These are phyloP conservation scores for Xylaria sp. DNA, from an alignment of 2,329 filamentous ascomycete genomes.

Conservation along the genomic window DNA sequence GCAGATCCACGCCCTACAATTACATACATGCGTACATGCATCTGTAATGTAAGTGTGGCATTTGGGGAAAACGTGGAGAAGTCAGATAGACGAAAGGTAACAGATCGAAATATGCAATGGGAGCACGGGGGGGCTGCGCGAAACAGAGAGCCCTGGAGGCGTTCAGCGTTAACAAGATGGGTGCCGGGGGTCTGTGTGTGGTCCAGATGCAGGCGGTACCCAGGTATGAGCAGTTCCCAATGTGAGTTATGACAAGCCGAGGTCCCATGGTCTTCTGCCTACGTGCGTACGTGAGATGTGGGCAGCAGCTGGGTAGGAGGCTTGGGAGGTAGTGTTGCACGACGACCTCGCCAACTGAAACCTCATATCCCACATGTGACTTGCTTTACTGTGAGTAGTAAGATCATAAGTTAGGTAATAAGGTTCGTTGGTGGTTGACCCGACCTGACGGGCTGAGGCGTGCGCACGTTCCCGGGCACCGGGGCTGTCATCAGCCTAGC, in stretches of 20 bases:
- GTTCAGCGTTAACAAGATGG: background rate
- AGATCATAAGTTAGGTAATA: background rate
- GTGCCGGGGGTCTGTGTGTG: too few relatives aligned
- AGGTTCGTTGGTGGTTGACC: background rate
- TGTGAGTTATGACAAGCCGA: background rate
- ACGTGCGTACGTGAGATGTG: background rate
- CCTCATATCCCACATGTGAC: too few relatives aligned
- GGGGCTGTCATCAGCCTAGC: background rate
- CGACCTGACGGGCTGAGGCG: background rate
- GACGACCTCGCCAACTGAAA: too few relatives aligned
- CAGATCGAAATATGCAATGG: constrained; percentile 20
- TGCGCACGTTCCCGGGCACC: background rate
- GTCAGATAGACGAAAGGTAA: constrained; percentile 20
- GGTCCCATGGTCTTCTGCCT: background rate
- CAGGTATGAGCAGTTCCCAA: background rate
- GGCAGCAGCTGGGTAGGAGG: too few relatives aligned
- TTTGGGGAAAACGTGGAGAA: constrained; percentile 26
- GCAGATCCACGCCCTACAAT: constrained; percentile 26
- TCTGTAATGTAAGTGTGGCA: constrained; percentile 28
- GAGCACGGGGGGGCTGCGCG: background rate
- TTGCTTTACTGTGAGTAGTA: constrained; percentile 6
- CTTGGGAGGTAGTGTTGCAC: too few relatives aligned
- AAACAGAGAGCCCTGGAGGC: background rate
- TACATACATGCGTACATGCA: constrained; percentile 25
- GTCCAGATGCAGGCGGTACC: background rate